A percentile compares a stretch with the other conserved stretches of the same genome.
phyloP scores from a whole-genome alignment of 23 red algal genomes.

The Gracilaria domingensis region DNA sequence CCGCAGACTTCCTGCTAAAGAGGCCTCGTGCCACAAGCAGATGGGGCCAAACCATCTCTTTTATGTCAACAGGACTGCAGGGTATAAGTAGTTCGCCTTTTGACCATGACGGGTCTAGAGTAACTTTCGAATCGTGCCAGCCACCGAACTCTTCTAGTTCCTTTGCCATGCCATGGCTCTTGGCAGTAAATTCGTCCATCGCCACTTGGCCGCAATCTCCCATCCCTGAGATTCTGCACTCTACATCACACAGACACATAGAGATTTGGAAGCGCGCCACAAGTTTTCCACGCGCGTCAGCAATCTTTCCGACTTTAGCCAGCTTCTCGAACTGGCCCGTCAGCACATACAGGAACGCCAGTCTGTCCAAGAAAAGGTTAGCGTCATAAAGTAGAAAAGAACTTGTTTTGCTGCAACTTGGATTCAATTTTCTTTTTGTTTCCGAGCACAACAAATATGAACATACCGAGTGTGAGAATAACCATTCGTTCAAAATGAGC shows the following conservation, averaged over 20 bases:
- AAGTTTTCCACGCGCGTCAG: conserved; percentile 76
- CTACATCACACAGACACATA: conserved; percentile 84
- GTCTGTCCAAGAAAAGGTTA: conserved; percentile 82
- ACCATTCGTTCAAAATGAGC: conserved; percentile 73
- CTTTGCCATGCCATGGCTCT: too few relatives aligned
- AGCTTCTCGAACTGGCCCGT: conserved; percentile 95
- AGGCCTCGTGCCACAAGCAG: too few relatives aligned
- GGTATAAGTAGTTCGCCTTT: conserved; percentile 68
- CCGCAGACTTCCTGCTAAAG: too few relatives aligned
- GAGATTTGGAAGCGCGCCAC: conserved; percentile 90
- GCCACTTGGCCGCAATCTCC: conserved; percentile 78
- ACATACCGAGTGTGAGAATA: too few relatives aligned
- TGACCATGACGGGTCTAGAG: background rate
- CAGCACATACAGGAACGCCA: conserved; percentile 95
- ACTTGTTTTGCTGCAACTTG: too few relatives aligned
- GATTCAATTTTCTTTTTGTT: too few relatives aligned
- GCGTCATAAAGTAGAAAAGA: too few relatives aligned
- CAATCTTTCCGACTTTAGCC: too few relatives aligned
- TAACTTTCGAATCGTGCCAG: too few relatives aligned
- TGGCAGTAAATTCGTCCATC: too few relatives aligned
- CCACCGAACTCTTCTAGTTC: too few relatives aligned
- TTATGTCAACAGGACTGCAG: conserved; percentile 57
- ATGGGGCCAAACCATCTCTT: conserved; percentile 83
- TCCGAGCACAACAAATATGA: too few relatives aligned
- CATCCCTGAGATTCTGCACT: conserved; percentile 68